Evolutionary conservation across 345 rosid genomes (phyloP).

Genomic region (Citropsis articulata): DNA sequence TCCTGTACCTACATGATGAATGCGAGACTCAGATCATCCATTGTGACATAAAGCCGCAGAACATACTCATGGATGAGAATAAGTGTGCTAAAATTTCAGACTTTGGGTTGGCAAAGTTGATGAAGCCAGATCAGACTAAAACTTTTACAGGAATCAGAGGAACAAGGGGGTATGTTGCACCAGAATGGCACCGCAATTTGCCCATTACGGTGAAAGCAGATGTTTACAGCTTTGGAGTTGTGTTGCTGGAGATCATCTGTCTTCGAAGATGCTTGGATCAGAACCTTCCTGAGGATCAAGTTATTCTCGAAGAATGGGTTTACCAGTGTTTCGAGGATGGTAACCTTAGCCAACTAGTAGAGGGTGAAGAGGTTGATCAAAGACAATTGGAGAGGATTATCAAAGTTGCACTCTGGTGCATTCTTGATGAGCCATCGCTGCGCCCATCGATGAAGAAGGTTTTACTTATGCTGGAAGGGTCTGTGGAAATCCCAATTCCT

Average conservation of each 20-base stretch:
- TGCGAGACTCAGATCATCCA: slow-evolving; percentile 32
- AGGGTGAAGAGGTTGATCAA: slow-evolving; percentile 15
- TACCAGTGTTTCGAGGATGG: slow-evolving; percentile 15
- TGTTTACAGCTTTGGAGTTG: slow-evolving; percentile 34
- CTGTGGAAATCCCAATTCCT: slow-evolving; percentile 17
- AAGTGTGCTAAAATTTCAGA: slow-evolving; percentile 26
- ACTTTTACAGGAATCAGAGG: slow-evolving; percentile 26
- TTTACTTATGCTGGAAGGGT: slow-evolving; percentile 11
- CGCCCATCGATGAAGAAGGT: not conserved
- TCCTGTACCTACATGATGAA: slow-evolving; percentile 27
- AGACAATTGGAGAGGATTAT: not conserved
- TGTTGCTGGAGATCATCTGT: slow-evolving; percentile 29
- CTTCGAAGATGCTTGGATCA: slow-evolving; percentile 7
- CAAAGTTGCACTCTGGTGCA: too few relatives aligned
- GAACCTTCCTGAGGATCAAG: slow-evolving; percentile 4
- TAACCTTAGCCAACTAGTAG: not conserved
- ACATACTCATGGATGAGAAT: slow-evolving; percentile 24
- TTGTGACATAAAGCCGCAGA: slow-evolving; percentile 33
- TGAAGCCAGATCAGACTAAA: slow-evolving; percentile 30
- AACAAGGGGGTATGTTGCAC: slow-evolving; percentile 30
- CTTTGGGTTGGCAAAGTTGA: slow-evolving; percentile 33
- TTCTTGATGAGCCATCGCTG: too few relatives aligned
- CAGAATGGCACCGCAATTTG: slow-evolving; percentile 29
- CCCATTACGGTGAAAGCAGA: slow-evolving; percentile 34
- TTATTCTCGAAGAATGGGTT: slow-evolving; percentile 27